phyloP scores from a whole-genome alignment of 2,329 filamentous ascomycete genomes.

The Amylocarpus encephaloides region DNA sequence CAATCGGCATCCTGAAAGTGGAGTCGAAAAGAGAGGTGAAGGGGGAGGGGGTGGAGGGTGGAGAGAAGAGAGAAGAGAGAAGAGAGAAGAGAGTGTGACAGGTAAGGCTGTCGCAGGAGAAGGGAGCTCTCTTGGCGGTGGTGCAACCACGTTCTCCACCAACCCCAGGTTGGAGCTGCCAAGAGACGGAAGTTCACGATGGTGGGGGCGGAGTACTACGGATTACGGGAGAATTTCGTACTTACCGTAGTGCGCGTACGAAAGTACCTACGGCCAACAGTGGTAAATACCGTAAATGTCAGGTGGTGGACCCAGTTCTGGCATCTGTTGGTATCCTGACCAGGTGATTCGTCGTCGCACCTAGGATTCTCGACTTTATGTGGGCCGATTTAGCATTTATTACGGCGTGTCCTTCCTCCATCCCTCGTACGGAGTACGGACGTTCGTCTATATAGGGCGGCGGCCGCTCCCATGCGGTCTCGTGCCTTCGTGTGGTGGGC shows the following conservation, averaged over 20 bases:
- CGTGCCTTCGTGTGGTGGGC: neutral
- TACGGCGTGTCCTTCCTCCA: neutral
- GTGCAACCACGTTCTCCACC: too few species aligned
- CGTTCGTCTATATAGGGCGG: too few species aligned
- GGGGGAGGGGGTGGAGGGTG: neutral
- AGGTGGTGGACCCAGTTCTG: neutral
- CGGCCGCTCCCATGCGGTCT: too few species aligned
- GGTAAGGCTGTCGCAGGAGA: neutral
- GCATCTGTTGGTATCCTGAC: neutral
- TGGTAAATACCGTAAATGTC: neutral
- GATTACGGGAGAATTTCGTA: too few species aligned
- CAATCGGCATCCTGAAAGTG: slow-evolving; percentile 1
- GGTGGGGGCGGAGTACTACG: neutral
- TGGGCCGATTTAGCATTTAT: too few species aligned
- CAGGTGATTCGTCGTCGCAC: too few species aligned
- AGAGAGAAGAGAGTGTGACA: neutral
- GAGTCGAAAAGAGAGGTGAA: neutral
- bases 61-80: neutral
- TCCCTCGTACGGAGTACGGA: too few species aligned
- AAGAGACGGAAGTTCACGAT: slow-evolving; percentile 1
- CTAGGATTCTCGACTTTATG: too few species aligned
- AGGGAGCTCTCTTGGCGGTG: neutral
- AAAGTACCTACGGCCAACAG: neutral
- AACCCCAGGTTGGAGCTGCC: neutral
- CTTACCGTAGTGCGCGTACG: neutral